phyloP scores from a whole-genome alignment of 2,329 filamentous ascomycete genomes.

The Colletotrichum brevisporum region DNA sequence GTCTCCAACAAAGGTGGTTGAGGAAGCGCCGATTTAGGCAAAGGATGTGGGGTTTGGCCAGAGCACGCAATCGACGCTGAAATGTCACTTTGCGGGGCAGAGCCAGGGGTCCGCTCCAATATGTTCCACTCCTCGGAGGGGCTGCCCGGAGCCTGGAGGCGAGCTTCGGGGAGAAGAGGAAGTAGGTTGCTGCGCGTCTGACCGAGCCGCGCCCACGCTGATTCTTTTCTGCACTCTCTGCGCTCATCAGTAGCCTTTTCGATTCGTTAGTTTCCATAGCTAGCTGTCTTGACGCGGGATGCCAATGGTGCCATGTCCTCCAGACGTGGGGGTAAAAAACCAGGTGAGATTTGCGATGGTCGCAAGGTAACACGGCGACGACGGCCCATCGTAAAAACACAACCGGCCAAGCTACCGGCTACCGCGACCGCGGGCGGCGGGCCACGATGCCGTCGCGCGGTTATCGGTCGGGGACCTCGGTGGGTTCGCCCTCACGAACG shows the following conservation, averaged over 20 bases:
- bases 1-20: not conserved
- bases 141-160: conserved; percentile 1
- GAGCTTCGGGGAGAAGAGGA: not conserved
- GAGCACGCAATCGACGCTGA: conserved; percentile 52
- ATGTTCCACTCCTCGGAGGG: not conserved
- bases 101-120: conserved; percentile 21
- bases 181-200: not conserved
- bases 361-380: too few species aligned
- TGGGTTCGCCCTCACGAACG: conserved; percentile 10
- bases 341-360: too few species aligned
- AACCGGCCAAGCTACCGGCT: conserved; percentile 10
- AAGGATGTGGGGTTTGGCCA: conserved; percentile 47
- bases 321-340: too few species aligned
- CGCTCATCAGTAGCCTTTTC: not conserved
- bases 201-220: not conserved
- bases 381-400: too few species aligned
- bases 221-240: not conserved
- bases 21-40: conserved; percentile 44
- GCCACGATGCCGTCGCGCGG: conserved; percentile 26
- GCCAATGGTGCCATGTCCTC: not conserved
- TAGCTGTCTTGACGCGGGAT: not conserved
- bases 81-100: conserved; percentile 42
- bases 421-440: conserved; percentile 16
- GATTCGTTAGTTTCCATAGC: not conserved
- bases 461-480: conserved; percentile 30